phyloP scores from a whole-genome alignment of 805 yeast genomes.

The Candida vartiovaarae region DNA sequence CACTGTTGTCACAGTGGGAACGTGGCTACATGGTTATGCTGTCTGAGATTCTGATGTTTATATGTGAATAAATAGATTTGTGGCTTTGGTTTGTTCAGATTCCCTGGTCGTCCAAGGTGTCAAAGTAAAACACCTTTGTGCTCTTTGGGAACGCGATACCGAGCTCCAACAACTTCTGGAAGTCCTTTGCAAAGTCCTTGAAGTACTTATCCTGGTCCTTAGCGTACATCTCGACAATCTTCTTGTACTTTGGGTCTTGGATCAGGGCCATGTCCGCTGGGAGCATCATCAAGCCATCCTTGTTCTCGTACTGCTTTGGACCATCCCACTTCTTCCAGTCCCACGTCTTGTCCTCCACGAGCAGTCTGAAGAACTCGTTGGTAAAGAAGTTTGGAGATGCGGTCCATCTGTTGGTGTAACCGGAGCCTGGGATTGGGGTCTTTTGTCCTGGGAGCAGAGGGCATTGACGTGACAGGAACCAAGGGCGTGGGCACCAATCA shows the following conservation, averaged over 20 bases:
- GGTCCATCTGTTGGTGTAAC: constrained; percentile 90
- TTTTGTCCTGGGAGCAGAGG: constrained; percentile 19
- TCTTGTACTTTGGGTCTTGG: constrained; percentile 51
- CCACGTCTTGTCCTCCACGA: constrained; percentile 47
- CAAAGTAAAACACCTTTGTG: constrained; percentile 39
- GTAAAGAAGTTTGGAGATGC: constrained; percentile 67
- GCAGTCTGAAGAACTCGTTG: constrained; percentile 61
- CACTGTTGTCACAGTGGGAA: too few relatives aligned
- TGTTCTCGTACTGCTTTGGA: constrained; percentile 53
- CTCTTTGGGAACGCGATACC: constrained; percentile 54
- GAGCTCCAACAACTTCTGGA: constrained; percentile 64
- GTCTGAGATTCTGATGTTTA: too few relatives aligned
- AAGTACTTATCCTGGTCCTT: constrained; percentile 55
- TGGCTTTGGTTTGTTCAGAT: not conserved
- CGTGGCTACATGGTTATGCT: too few relatives aligned
- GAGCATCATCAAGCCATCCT: constrained; percentile 74
- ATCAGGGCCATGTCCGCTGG: constrained; percentile 71
- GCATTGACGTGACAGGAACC: constrained; percentile 64
- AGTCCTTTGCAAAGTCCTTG: constrained; percentile 58
- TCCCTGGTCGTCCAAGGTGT: constrained; percentile 64
- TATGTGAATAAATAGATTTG: too few relatives aligned
- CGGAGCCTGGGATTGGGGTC: constrained; percentile 40
- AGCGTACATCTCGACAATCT: constrained; percentile 64
- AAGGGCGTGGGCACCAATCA: constrained; percentile 70
- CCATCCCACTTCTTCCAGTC: constrained; percentile 52